Base-by-base conservation (phyloP, 495 filamentous ascomycete species). In the Cercophora samala region DNA sequence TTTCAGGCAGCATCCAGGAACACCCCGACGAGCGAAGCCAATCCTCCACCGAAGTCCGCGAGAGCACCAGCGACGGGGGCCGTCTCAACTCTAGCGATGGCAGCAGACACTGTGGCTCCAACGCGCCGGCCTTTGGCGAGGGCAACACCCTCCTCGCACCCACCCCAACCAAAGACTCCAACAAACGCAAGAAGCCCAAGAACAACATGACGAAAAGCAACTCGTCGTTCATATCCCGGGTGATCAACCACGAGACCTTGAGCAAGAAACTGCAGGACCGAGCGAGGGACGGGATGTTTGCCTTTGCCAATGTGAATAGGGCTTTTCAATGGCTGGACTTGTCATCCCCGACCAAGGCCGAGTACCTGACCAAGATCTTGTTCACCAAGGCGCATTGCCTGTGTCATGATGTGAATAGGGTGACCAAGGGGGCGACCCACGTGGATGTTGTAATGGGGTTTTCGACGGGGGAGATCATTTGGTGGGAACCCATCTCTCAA, bases 201-300 rank as follows among this genome's bases (percentile, higher is more conserved):
- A 97, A 92, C 76, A 98, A 95, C 75, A 93, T 99, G 71, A 87
- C 93, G 53, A 99, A 99, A 82, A 97, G 92, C 79, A 97, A 96
- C 77, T 98, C 95, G 21, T 94, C 93, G 4, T 98, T 97, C 73
- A 93, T 99, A 22, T 97, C 93, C 5, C 81, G 95, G 62, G 93
- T 97, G n/a, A 96, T 97, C 58, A 87, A 91, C 6, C 91, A 97
- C 75, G 96, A 99, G 69, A 82, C 85, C 11, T 75, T 95, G 25
- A 79, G 80, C 1, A 97, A 96, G 75, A 85, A 91, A 63, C 76
- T 98, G 60, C 82, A 87, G 60, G 96, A 98, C 21, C 88, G 90
- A 62, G 85, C 87, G 32, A 79, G 83, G 18, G 91, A 96, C 67
- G 94, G 93, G 0, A 73, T 94, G 1, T 94, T 93, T 77, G 91